These are phyloP conservation scores for Kwoniella dendrophila DNA, from an alignment of 768 basidiomycete species.

Conservation along the genomic window DNA sequence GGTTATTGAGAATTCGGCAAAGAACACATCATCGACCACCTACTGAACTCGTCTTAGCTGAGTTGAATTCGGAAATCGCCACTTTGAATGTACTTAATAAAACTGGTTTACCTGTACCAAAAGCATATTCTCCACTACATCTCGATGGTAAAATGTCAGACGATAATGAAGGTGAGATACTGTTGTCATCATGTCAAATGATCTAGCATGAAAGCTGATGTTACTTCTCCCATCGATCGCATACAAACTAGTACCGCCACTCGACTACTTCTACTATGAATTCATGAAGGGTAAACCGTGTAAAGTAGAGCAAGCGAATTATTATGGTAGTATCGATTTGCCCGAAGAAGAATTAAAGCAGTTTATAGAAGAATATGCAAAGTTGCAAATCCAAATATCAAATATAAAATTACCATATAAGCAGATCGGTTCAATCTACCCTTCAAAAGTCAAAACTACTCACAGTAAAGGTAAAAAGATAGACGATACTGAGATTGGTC, in stretches of 20 bases:
- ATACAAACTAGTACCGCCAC: not conserved
- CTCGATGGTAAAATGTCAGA: not conserved
- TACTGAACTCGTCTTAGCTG: not conserved
- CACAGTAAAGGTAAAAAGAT: too few species aligned
- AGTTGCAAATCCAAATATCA: not conserved
- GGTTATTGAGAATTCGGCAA: constrained; percentile 21
- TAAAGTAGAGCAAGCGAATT: not conserved
- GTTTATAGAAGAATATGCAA: constrained; percentile 11
- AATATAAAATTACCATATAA: not conserved
- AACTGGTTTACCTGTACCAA: constrained; percentile 6
- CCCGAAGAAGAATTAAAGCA: not conserved
- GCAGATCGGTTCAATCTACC: constrained; percentile 10
- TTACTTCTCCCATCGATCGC: not conserved
- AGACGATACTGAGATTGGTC: constrained; percentile 1
- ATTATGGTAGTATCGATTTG: not conserved
- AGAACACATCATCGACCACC: not conserved
- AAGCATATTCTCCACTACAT: constrained; percentile 5
- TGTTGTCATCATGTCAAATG: not conserved
- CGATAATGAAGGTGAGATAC: too few species aligned
- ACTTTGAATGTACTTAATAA: constrained; percentile 16
- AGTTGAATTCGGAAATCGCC: constrained; percentile 16
- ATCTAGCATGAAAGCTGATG: not conserved
- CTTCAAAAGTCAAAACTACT: not conserved
- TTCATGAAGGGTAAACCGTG: constrained; percentile 3
- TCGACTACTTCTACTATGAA: constrained; percentile 17